phyloP scores from a whole-genome alignment of 768 basidiomycete species.

The Astraeus odoratus region DNA sequence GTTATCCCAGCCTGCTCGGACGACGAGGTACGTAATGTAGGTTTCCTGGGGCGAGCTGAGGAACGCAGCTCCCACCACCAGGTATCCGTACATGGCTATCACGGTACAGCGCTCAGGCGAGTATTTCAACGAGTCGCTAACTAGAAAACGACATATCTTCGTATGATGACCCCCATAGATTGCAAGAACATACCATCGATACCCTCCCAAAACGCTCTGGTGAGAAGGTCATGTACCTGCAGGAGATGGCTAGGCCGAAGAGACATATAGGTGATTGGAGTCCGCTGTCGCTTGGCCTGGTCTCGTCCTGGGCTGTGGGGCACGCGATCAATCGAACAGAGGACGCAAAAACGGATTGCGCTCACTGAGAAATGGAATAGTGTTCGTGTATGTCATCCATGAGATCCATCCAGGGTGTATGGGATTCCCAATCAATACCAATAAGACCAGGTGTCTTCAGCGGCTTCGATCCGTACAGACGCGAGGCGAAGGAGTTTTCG shows the following conservation, averaged over 20 bases:
- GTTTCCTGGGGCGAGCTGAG: constrained; percentile 74
- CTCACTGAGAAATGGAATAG: constrained; percentile 55
- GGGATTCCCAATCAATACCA: constrained; percentile 66
- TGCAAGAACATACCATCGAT: constrained; percentile 50
- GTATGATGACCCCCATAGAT: constrained; percentile 2
- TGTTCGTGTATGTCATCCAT: constrained; percentile 70
- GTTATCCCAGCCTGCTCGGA: constrained; percentile 77
- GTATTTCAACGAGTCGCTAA: constrained; percentile 62
- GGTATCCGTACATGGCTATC: constrained; percentile 60
- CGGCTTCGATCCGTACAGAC: constrained; percentile 40
- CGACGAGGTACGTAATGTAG: constrained; percentile 78
- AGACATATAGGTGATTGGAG: constrained; percentile 58
- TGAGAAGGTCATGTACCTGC: constrained; percentile 68
- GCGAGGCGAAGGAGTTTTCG: constrained; percentile 57
- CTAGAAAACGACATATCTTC: constrained; percentile 29
- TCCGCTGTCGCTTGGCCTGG: constrained; percentile 31
- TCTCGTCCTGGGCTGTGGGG: constrained; percentile 48
- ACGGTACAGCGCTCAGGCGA: constrained; percentile 68
- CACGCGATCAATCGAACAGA: constrained; percentile 1
- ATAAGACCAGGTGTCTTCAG: constrained; percentile 33
- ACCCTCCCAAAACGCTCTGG: constrained; percentile 68
- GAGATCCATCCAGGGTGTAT: constrained; percentile 66
- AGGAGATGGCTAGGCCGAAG: constrained; percentile 52
- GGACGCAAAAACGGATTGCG: constrained; percentile 7
- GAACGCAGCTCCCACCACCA: constrained; percentile 71